Base-by-base conservation (phyloP, 2,329 filamentous ascomycete genomes). In the Teratosphaeria zuluensis region DNA sequence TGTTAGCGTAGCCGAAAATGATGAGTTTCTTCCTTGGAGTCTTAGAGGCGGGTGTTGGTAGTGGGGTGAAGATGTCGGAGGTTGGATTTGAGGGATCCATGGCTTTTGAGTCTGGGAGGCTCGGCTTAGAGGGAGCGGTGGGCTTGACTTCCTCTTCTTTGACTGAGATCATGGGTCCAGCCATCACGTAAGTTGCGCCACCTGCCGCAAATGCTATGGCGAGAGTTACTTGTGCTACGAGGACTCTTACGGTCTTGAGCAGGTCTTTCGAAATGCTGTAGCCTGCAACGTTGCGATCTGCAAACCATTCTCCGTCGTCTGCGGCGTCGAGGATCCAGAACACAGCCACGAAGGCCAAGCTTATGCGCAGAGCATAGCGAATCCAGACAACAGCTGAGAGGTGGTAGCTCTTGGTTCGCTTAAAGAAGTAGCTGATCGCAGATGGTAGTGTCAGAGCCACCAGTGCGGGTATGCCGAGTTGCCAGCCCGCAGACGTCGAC, bases 311-410 rank as follows among this genome's bases (percentile, higher is more conserved):
- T 55, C 83, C 86, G 65, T 94, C 94, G 72, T 95, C 90, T 24
- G 91, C 91, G 6, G 91, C 87, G 72, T 99, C 91, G 14, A 97
- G 79, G 16, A 85, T 81, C 94, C 94, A 99, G 78, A 92, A 96
- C 7, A 84, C 69, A 1, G 91, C 90, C 4, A 86, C 83, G 55
- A 95, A 76, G 59, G 92, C 76, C 16, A 99, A 80, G 1, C 88
- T 88, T 33, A 83, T 75, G 53, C 92, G 88, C 70, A 97, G 85
- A 9, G 85, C 86, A 69, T 87, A 84, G 57, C 88, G 87, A 60
- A 96, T 85, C 90, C 92, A 97, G 35, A 88, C 77, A 0, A 88
- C 85, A 0, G 92, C 90, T 31, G 92, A 85, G 3, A 90, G 90
- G 70, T 95, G 87, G 72, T 95, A 96, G 0, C 90, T 96, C 58